Evolutionary conservation across 805 yeast genomes (phyloP).

Genomic region (Candida taoyuanica): DNA sequence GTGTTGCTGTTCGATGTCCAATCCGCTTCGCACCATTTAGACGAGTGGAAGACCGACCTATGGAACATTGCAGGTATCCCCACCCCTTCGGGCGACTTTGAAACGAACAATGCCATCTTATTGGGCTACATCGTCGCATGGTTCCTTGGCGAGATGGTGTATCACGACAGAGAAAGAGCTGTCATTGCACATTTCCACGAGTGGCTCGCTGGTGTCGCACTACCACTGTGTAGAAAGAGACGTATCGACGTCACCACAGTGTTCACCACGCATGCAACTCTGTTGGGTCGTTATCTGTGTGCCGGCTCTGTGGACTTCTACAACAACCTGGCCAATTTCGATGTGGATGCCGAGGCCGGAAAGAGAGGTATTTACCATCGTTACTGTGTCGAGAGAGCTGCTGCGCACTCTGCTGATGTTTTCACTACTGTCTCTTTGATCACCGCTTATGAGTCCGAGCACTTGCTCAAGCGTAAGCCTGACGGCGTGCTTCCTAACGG

Average conservation of each 20-base stretch:
- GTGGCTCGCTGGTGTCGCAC: constrained; percentile 96
- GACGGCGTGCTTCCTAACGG: constrained; percentile 98
- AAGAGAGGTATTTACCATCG: constrained; percentile 96
- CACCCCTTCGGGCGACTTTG: constrained; percentile 81
- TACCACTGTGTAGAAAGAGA: constrained; percentile 88
- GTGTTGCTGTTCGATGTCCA: constrained; percentile 84
- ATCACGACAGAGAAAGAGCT: constrained; percentile 78
- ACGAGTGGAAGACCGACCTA: constrained; percentile 92
- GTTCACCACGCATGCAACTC: constrained; percentile 96
- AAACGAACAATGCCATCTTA: constrained; percentile 88
- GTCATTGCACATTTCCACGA: constrained; percentile 94
- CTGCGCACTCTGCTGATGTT: constrained; percentile 93
- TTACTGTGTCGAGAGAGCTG: constrained; percentile 94
- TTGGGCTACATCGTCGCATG: constrained; percentile 93
- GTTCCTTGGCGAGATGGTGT: constrained; percentile 94
- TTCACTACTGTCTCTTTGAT: constrained; percentile 97
- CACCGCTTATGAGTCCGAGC: constrained; percentile 95
- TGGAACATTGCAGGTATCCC: constrained; percentile 94
- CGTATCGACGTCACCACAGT: constrained; percentile 91
- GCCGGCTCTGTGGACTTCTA: constrained; percentile 97
- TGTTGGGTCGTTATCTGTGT: constrained; percentile 90
- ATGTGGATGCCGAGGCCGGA: constrained; percentile 97
- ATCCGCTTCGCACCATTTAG: constrained; percentile 64
- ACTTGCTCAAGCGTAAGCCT: constrained; percentile 88
- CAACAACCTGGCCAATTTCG: constrained; percentile 82